These are phyloP conservation scores for Lepidium africanum DNA, from an alignment of 345 rosid genomes.

Conservation along the genomic window DNA sequence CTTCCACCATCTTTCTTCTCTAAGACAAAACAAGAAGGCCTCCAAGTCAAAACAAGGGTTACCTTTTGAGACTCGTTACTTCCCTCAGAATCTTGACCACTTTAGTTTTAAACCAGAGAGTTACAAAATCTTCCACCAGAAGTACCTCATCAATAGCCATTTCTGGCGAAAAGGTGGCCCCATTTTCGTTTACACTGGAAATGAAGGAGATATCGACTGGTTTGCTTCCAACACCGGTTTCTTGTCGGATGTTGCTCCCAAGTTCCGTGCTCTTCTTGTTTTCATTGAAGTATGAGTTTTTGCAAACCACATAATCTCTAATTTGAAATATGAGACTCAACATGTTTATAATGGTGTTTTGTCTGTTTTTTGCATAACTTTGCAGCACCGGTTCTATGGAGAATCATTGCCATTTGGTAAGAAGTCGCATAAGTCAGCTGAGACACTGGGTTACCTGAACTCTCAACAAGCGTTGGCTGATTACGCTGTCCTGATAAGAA, in stretches of 20 bases:
- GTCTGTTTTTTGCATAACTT: background rate
- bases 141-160: conserved; percentile 51
- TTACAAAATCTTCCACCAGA: conserved; percentile 53
- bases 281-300: conserved; percentile 56
- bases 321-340: background rate
- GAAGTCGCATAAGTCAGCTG: conserved; percentile 45
- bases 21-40: conserved; percentile 20
- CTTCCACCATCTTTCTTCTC: conserved; percentile 25
- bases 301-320: background rate
- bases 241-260: conserved; percentile 75
- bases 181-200: conserved; percentile 69
- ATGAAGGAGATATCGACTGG: conserved; percentile 85
- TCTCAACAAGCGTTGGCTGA: conserved; percentile 85
- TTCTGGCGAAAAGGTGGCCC: conserved; percentile 57
- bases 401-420: conserved; percentile 67
- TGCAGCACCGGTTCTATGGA: conserved; percentile 76
- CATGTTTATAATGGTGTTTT: background rate
- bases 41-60: conserved; percentile 26
- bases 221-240: conserved; percentile 79
- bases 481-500: conserved; percentile 57
- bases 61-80: conserved; percentile 42
- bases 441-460: conserved; percentile 59
- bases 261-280: conserved; percentile 64
- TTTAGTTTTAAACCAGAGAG: conserved; percentile 53
- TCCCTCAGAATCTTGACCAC: conserved; percentile 71